phyloP scores from a whole-genome alignment of 768 basidiomycete genomes.

The Leccinellum albellum region DNA sequence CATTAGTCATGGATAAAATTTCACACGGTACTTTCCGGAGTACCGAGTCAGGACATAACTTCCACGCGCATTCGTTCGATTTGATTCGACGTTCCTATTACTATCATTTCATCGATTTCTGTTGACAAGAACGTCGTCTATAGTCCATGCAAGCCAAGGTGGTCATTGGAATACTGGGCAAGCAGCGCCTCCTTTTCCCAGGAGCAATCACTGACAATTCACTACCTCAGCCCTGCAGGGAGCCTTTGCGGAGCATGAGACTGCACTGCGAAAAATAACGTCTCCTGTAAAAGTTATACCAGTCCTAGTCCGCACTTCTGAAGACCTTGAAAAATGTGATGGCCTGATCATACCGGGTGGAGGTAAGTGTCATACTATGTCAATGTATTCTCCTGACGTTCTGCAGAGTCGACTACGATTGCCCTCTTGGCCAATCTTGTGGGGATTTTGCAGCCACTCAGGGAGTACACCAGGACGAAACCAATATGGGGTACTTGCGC shows the following conservation, averaged over 20 bases:
- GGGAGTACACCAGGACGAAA: constrained; percentile 63
- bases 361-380: constrained; percentile 39
- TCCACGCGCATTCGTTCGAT: background rate
- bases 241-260: constrained; percentile 85
- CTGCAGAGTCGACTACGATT: constrained; percentile 87
- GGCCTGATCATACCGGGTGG: constrained; percentile 94
- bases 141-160: constrained; percentile 12
- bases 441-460: constrained; percentile 78
- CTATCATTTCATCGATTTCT: background rate
- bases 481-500: constrained; percentile 97
- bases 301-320: constrained; percentile 64
- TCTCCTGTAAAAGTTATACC: constrained; percentile 43
- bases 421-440: constrained; percentile 68
- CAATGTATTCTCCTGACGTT: background rate
- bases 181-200: constrained; percentile 8
- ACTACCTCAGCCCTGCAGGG: constrained; percentile 75
- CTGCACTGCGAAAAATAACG: constrained; percentile 57
- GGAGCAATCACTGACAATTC: background rate
- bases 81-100: background rate
- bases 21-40: constrained; percentile 21
- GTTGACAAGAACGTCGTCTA: background rate
- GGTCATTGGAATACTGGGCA: constrained; percentile 54
- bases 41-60: constrained; percentile 1
- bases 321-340: constrained; percentile 73
- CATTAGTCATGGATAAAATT: constrained; percentile 27